These are phyloP conservation scores for Linanthus parryae DNA, from an alignment of 148 eudicot genomes.

Conservation along the genomic window DNA sequence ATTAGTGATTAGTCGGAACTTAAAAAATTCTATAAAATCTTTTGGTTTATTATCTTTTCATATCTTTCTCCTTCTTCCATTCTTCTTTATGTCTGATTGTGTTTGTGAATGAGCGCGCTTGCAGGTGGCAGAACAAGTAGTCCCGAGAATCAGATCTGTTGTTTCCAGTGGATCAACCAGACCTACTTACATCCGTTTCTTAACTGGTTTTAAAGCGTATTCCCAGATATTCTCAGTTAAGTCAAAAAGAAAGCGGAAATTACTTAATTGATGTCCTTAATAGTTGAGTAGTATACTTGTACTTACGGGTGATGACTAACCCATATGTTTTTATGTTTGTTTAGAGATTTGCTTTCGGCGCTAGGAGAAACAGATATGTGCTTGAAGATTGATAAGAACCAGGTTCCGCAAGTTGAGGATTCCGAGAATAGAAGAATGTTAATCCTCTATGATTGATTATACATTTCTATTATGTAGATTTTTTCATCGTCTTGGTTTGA, in stretches of 20 bases:
- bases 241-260: conserved; percentile 1
- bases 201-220: conserved; percentile 93
- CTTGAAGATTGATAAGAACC: conserved; percentile 49
- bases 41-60: too few relatives aligned
- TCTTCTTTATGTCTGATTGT: too few relatives aligned
- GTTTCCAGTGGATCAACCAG: conserved; percentile 72
- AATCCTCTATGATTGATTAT: too few relatives aligned
- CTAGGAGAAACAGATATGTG: conserved; percentile 74
- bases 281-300: too few relatives aligned
- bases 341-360: conserved; percentile 93
- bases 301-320: too few relatives aligned
- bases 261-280: not conserved
- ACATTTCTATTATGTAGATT: too few relatives aligned
- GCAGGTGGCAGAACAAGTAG: conserved; percentile 89
- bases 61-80: not conserved
- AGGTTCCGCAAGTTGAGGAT: too few relatives aligned
- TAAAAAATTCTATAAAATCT: too few relatives aligned
- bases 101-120: not conserved
- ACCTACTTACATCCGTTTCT: conserved; percentile 81
- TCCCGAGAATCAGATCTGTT: conserved; percentile 74
- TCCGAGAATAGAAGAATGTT: too few relatives aligned
- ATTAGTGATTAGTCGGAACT: too few relatives aligned
- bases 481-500: too few relatives aligned
- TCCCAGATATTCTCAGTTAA: conserved; percentile 82
- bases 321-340: not conserved